These are phyloP conservation scores for sunflower (Helianthus annuus) DNA, from an alignment of 129 eudicot genomes.

Conservation along the genomic window DNA sequence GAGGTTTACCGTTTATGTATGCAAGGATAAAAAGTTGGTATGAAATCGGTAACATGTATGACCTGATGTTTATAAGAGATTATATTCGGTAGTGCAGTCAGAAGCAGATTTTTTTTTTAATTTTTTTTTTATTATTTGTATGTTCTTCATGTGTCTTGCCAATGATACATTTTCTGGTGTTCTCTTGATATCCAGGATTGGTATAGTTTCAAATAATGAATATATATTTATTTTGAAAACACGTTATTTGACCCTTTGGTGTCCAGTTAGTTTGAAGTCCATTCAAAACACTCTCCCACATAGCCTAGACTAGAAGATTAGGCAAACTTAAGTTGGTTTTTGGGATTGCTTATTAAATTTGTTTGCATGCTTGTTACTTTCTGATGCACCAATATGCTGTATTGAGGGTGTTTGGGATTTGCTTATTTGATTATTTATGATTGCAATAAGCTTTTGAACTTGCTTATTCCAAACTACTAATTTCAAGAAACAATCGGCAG, in stretches of 20 bases:
- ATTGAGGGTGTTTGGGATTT: not conserved
- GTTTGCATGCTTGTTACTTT: not conserved
- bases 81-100: not conserved
- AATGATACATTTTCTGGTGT: not conserved
- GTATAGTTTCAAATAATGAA: not conserved
- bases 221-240: not conserved
- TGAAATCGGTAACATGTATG: not conserved
- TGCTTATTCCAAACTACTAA: not conserved
- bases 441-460: constrained; percentile 1
- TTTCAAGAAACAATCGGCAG: not conserved
- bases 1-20: not conserved
- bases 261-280: not conserved
- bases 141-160: not conserved
- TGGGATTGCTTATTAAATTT: not conserved
- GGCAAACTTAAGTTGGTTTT: not conserved
- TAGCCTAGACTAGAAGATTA: not conserved
- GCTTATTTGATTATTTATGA: not conserved
- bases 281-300: not conserved
- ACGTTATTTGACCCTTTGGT: not conserved
- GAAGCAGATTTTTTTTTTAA: not conserved
- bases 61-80: not conserved
- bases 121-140: not conserved
- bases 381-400: not conserved
- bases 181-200: not conserved
- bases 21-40: not conserved